phyloP scores from a whole-genome alignment of 352 stramenopile genomes.

The Pythium volutum region DNA sequence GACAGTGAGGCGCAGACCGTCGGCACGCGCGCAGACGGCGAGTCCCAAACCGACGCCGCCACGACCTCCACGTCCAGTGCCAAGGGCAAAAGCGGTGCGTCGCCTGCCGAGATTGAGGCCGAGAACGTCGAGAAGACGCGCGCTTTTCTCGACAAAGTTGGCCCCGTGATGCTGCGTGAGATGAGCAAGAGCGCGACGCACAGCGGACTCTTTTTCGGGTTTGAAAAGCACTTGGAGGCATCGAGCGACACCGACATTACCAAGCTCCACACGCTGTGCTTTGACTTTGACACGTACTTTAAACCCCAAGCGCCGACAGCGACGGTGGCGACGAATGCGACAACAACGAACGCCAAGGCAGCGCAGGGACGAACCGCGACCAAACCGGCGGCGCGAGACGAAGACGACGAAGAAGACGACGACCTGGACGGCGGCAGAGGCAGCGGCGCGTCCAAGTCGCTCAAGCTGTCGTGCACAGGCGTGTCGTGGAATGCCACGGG shows the following conservation, averaged over 20 bases:
- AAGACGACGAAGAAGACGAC: constrained; percentile 4
- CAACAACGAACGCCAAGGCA: neutral
- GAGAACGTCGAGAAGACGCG: constrained; percentile 29
- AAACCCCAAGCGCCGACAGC: neutral
- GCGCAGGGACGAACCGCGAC: too few relatives aligned
- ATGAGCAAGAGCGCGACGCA: constrained; percentile 42
- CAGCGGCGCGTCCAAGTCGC: constrained; percentile 26
- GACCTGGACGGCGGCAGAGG: constrained; percentile 1
- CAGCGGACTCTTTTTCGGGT: constrained; percentile 47
- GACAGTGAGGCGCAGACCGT: constrained; percentile 48
- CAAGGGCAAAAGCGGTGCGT: constrained; percentile 1
- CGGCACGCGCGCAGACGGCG: constrained; percentile 26
- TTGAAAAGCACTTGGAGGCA: constrained; percentile 59
- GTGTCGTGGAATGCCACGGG: constrained; percentile 87
- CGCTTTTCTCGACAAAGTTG: constrained; percentile 42
- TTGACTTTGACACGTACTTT: constrained; percentile 75
- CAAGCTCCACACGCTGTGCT: constrained; percentile 60
- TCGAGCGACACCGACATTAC: constrained; percentile 58
- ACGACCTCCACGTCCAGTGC: constrained; percentile 8
- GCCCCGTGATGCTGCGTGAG: constrained; percentile 56
- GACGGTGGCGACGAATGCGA: neutral
- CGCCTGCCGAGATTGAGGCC: constrained; percentile 31
- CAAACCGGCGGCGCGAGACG: neutral
- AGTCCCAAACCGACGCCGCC: constrained; percentile 45
- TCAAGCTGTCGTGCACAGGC: constrained; percentile 78